Conservation (phyloP, 2,329 filamentous ascomycete genomes). For the Microsporum ferrugineum region DNA sequence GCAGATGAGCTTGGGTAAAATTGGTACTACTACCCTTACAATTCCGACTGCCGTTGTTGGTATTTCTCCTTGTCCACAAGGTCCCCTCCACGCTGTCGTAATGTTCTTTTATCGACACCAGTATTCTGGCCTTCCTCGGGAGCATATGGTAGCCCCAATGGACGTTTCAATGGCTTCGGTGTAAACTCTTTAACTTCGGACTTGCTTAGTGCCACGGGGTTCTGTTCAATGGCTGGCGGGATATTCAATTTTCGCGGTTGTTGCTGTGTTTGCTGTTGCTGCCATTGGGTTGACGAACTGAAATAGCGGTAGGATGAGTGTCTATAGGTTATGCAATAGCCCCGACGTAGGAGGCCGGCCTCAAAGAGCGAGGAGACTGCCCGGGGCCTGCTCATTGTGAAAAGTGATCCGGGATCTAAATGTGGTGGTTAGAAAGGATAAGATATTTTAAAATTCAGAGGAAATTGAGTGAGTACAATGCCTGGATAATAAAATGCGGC, state of each 20-base stretch:
- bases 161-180: constrained; percentile 46
- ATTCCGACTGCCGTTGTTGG: constrained; percentile 58
- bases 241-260: not conserved
- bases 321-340: not conserved
- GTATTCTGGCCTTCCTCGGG: constrained; percentile 72
- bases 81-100: constrained; percentile 61
- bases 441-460: not conserved
- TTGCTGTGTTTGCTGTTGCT: not conserved
- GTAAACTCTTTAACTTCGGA: constrained; percentile 1
- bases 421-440: not conserved
- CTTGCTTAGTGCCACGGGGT: not conserved
- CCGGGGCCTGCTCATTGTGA: not conserved
- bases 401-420: not conserved
- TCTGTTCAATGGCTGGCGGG: constrained; percentile 1
- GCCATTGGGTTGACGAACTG: not conserved
- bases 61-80: constrained; percentile 81
- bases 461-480: not conserved
- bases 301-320: not conserved
- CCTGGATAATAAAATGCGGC: not conserved
- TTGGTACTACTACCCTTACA: constrained; percentile 41
- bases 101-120: constrained; percentile 56
- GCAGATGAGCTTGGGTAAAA: not conserved
- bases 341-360: not conserved
- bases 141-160: constrained; percentile 68
- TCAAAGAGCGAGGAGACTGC: not conserved